Evolutionary conservation across 2,329 filamentous ascomycete genomes (phyloP).

Genomic region (Teratosphaeria viscida): DNA sequence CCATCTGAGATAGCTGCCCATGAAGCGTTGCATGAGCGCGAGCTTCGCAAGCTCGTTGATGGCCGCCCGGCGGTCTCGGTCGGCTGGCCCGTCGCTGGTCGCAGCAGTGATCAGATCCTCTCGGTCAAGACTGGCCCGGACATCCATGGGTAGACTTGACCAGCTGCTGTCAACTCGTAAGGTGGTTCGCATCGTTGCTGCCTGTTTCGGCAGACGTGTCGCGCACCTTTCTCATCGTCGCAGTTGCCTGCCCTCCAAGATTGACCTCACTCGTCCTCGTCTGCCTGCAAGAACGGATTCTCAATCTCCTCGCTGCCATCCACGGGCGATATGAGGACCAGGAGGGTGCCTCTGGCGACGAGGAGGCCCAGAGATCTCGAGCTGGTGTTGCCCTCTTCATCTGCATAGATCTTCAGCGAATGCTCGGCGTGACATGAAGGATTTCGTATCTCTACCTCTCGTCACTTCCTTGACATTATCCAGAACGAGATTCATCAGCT

Average conservation of each 20-base stretch:
- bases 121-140: neutral
- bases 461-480: slow-evolving; percentile 88
- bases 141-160: neutral
- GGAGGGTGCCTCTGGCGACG: slow-evolving; percentile 81
- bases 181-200: neutral
- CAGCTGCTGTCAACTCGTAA: neutral
- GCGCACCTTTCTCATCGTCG: neutral
- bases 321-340: slow-evolving; percentile 84
- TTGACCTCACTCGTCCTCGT: slow-evolving; percentile 28
- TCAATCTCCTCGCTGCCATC: slow-evolving; percentile 93
- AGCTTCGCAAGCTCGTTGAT: neutral
- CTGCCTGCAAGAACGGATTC: slow-evolving; percentile 76
- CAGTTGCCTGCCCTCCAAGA: neutral
- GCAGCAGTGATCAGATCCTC: neutral
- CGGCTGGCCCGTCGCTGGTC: too few species aligned
- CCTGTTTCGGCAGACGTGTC: neutral
- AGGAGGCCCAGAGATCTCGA: slow-evolving; percentile 73
- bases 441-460: slow-evolving; percentile 51
- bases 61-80: too few species aligned
- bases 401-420: slow-evolving; percentile 36
- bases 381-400: slow-evolving; percentile 84
- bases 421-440: neutral
- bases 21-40: neutral
- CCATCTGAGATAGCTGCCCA: neutral
- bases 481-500: slow-evolving; percentile 93